phyloP scores from a whole-genome alignment of 352 stramenopile genomes.

The Aphanomyces stellatus region DNA sequence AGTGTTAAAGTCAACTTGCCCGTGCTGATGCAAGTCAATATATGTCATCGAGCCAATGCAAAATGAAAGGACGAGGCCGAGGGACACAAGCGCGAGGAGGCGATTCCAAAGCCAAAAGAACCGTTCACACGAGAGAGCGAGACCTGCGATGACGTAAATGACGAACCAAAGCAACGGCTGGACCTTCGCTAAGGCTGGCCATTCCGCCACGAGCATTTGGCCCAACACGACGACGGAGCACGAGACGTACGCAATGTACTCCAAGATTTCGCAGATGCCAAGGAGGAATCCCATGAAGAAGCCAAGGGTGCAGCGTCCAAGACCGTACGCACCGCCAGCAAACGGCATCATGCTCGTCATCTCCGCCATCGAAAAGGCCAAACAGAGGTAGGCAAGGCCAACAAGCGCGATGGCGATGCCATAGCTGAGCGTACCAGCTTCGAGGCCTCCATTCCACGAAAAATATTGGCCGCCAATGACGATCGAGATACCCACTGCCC shows the following conservation, averaged over 20 bases:
- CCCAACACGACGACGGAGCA: constrained; percentile 25
- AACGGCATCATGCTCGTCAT: constrained; percentile 30
- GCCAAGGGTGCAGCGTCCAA: constrained; percentile 29
- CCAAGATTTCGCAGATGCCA: constrained; percentile 27
- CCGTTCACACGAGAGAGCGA: not conserved
- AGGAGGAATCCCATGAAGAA: constrained; percentile 30
- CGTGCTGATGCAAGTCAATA: not conserved
- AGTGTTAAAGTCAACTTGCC: not conserved
- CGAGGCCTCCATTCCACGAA: constrained; percentile 30
- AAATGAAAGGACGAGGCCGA: not conserved
- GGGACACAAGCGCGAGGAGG: not conserved
- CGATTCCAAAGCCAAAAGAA: constrained; percentile 1
- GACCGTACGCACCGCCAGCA: constrained; percentile 29
- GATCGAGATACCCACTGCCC: constrained; percentile 28
- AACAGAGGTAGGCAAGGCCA: constrained; percentile 23
- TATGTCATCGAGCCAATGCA: not conserved
- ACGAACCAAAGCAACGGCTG: constrained; percentile 22
- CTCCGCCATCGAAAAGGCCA: constrained; percentile 29
- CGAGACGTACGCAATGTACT: constrained; percentile 34
- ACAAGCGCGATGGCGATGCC: constrained; percentile 25
- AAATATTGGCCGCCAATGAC: constrained; percentile 33
- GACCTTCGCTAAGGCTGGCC: constrained; percentile 21
- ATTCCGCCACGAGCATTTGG: constrained; percentile 23
- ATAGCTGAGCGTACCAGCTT: constrained; percentile 24
- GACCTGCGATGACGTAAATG: constrained; percentile 22